Conservation (phyloP, 805 yeast species). For the Torulaspora franciscae region DNA sequence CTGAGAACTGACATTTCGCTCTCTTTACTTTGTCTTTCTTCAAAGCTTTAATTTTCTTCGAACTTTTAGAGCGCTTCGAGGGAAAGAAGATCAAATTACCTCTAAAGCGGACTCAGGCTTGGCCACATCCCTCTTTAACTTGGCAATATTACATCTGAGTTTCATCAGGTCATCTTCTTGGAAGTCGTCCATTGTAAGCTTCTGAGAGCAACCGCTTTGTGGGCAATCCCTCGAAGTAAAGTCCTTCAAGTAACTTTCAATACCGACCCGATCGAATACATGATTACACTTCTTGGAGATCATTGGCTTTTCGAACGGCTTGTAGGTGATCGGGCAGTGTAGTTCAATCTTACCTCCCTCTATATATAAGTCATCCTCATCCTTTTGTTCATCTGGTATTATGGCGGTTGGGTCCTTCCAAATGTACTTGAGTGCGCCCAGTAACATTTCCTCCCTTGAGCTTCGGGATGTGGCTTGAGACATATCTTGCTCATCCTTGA, state of each 20-base stretch:
- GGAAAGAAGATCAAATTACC: background rate
- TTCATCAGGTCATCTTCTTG: conserved; percentile 51
- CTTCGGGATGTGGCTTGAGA: background rate
- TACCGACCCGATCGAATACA: conserved; percentile 50
- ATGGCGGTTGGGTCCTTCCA: conserved; percentile 58
- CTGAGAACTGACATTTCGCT: background rate
- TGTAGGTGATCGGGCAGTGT: conserved; percentile 60
- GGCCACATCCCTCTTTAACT: background rate
- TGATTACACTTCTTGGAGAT: conserved; percentile 56
- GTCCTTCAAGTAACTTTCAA: conserved; percentile 36
- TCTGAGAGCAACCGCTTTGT: conserved; percentile 48
- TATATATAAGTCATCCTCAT: conserved; percentile 58
- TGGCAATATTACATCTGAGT: conserved; percentile 40
- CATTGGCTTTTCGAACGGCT: conserved; percentile 50
- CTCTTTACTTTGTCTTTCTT: background rate
- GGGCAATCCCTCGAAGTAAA: conserved; percentile 47
- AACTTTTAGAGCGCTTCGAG: background rate
- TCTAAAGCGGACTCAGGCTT: background rate
- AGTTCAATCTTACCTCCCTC: conserved; percentile 69
- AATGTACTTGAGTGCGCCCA: conserved; percentile 46
- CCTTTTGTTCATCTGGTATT: conserved; percentile 46
- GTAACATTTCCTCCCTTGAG: conserved; percentile 12
- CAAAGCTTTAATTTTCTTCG: background rate
- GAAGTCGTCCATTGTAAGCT: conserved; percentile 37
- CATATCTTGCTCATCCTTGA: background rate